Base-by-base conservation (phyloP, 352 stramenopile genomes). In the Aphanomyces stellatus region DNA sequence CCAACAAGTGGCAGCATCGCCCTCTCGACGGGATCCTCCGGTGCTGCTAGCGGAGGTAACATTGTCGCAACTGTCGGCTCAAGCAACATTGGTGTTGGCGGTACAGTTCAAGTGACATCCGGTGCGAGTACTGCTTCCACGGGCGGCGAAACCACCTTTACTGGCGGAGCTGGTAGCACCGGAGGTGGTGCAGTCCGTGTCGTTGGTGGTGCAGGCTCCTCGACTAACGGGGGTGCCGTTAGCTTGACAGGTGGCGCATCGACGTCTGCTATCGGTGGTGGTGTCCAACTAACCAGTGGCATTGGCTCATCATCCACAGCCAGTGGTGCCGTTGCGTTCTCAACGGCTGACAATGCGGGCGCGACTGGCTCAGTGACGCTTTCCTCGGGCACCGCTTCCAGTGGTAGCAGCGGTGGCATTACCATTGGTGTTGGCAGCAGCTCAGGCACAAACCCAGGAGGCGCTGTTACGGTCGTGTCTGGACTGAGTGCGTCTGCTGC, bases 171-270 rank as follows among this genome's bases (percentile, higher is more conserved):
- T 22, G 60, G 60, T 11, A n/a, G n/a, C n/a, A 60, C 60, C 13
- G 17, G 33, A 30, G 60, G 91, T 30, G 93, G 90, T 42, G 78
- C 79, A 51, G 76, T 98, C 46, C 73, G 55, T 22, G 28, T 96
- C 24, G 69, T 71, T 37, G 91, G 88, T 46, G 95, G 93, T 75
- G 80, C 59, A 31, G 76, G 65, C 22, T 42, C 48, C 24, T 57
- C 60, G 3, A 13, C 27, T 25, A 46, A 67, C 28, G 60, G 60
- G 4, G 60, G 60, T 59, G 48, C 10, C 11, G 30, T 67, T 30
- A 25, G 2, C 5, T 15, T 67, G 27, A 67, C 3, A 22, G 60
- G 60, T 59, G 60, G 60, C n/a, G 11, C 28, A 25, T 28, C 15
- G 17, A 19, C 41, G 5, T 2, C 25, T 31, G 43, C 28, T 28